Conservation (phyloP, 2,329 filamentous ascomycete species). For the Penicillium brasilianum region DNA sequence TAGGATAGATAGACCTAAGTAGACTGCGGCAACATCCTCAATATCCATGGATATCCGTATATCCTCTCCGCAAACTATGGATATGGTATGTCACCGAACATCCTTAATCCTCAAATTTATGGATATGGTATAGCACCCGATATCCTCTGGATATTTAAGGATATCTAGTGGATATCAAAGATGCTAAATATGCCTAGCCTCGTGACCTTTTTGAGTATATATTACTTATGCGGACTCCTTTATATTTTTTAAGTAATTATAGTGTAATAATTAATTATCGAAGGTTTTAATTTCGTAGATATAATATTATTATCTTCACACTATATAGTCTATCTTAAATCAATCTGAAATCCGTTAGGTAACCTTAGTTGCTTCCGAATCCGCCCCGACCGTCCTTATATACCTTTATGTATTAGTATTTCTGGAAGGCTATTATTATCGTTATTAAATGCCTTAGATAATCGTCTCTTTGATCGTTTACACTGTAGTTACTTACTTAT, state of each 20-base stretch:
- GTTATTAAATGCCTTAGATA: background rate
- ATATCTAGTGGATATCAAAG: background rate
- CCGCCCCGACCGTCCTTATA: background rate
- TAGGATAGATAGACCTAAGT: too few relatives aligned
- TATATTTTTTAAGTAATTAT: background rate
- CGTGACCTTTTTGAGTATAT: background rate
- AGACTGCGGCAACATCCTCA: slow-evolving; percentile 12
- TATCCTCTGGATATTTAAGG: background rate
- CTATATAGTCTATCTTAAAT: background rate
- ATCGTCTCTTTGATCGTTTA: background rate
- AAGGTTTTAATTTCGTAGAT: slow-evolving; percentile 6
- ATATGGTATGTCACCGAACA: slow-evolving; percentile 6
- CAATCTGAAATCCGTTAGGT: background rate
- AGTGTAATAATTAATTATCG: slow-evolving; percentile 5
- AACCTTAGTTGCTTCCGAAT: background rate
- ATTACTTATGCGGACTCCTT: background rate
- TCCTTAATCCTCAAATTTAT: background rate
- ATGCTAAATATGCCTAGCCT: background rate
- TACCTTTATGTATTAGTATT: background rate
- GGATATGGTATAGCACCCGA: background rate
- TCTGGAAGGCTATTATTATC: background rate
- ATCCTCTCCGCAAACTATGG: slow-evolving; percentile 10
- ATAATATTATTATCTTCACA: background rate
- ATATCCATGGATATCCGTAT: slow-evolving; percentile 10
- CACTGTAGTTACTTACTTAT: background rate